These are phyloP conservation scores for Suzukiozyma palmioleophila DNA, from an alignment of 1,139 yeast species.

Conservation along the genomic window DNA sequence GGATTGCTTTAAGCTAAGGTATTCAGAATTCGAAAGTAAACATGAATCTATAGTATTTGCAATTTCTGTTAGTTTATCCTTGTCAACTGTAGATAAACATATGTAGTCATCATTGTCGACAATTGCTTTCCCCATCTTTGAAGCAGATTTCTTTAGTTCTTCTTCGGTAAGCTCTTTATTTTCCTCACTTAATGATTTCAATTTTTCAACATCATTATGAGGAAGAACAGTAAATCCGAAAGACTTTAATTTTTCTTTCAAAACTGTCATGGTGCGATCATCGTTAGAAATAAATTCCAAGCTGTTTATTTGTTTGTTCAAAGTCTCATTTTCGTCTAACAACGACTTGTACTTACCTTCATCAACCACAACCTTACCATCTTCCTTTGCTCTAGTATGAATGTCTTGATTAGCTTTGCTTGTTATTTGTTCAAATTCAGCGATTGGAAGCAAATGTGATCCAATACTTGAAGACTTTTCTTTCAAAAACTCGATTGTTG, in stretches of 20 bases:
- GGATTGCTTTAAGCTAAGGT: slow-evolving; percentile 27
- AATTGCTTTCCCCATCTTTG: slow-evolving; percentile 35
- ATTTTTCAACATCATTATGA: slow-evolving; percentile 11
- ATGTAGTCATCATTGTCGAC: slow-evolving; percentile 21
- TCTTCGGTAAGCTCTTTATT: slow-evolving; percentile 25
- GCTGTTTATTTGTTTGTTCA: not conserved
- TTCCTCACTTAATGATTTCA: not conserved
- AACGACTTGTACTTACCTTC: slow-evolving; percentile 16
- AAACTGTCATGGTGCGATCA: slow-evolving; percentile 2
- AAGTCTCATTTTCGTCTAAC: slow-evolving; percentile 8
- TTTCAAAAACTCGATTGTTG: slow-evolving; percentile 20
- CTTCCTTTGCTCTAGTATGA: slow-evolving; percentile 18
- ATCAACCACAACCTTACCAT: slow-evolving; percentile 24
- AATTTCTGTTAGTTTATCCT: slow-evolving; percentile 13
- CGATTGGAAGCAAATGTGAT: slow-evolving; percentile 7
- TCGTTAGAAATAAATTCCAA: slow-evolving; percentile 4
- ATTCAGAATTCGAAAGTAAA: slow-evolving; percentile 22
- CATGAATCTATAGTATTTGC: slow-evolving; percentile 14
- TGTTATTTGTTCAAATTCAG: slow-evolving; percentile 11
- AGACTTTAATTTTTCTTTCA: slow-evolving; percentile 7
- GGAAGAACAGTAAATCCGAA: slow-evolving; percentile 20
- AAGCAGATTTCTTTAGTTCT: slow-evolving; percentile 26
- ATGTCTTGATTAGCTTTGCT: slow-evolving; percentile 11
- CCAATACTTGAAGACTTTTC: slow-evolving; percentile 19
- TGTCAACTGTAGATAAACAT: slow-evolving; percentile 12